Percentiles rank a stretch among this genome's conserved stretches.
phyloP scores from a whole-genome alignment of 805 yeast genomes.

The Suhomyces prunicola region DNA sequence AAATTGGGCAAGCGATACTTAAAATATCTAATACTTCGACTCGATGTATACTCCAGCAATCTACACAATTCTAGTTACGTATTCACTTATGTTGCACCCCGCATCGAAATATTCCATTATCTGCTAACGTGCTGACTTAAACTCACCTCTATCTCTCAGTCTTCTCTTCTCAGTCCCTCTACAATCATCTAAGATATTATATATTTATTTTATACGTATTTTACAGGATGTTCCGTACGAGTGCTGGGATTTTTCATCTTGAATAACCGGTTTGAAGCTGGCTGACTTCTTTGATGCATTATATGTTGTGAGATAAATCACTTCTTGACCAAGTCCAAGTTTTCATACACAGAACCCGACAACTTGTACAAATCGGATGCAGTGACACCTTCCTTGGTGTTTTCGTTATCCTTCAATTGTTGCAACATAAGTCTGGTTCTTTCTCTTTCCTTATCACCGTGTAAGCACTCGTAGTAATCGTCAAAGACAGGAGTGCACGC shows the following conservation, averaged over 20 bases:
- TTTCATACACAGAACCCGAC: slow-evolving; percentile 40
- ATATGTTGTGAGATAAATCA: background rate
- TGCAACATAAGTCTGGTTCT: slow-evolving; percentile 43
- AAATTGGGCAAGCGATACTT: background rate
- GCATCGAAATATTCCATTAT: too few relatives aligned
- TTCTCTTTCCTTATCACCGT: slow-evolving; percentile 46
- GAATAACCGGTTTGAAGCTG: background rate
- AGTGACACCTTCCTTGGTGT: slow-evolving; percentile 37
- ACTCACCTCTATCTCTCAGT: too few relatives aligned
- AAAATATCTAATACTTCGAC: background rate
- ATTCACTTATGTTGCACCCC: background rate
- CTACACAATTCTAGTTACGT: background rate
- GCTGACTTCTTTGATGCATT: background rate
- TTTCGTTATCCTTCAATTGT: slow-evolving; percentile 44
- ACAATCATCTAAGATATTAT: background rate
- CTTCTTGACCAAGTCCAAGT: slow-evolving; percentile 37
- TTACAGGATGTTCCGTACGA: background rate
- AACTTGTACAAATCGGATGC: slow-evolving; percentile 43
- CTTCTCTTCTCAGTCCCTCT: background rate
- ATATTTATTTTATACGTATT: background rate
- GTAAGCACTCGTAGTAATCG: slow-evolving; percentile 47
- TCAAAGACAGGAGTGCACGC: slow-evolving; percentile 43
- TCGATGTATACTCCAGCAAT: background rate
- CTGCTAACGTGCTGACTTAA: too few relatives aligned
- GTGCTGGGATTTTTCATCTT: background rate